Conservation (phyloP, 345 rosid species). For the Chamaenerion angustifolium region DNA sequence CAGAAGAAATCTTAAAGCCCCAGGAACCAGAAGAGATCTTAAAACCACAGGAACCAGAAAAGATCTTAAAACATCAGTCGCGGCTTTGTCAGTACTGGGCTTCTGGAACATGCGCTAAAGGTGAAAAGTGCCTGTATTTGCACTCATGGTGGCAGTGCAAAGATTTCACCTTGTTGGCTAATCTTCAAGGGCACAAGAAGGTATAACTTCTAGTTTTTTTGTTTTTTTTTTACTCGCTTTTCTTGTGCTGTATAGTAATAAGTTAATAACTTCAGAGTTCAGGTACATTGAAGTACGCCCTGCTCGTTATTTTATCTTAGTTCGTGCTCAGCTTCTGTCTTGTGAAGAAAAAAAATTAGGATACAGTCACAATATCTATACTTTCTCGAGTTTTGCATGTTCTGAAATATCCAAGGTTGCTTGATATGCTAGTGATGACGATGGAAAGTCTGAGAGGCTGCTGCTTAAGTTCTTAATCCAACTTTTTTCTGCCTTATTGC, state of each 20-base stretch:
- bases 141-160: conserved; percentile 18
- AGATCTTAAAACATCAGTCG: background rate
- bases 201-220: conserved; percentile 4
- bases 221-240: background rate
- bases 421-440: too few relatives aligned
- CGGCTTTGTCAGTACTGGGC: conserved; percentile 15
- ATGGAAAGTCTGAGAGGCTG: background rate
- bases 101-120: conserved; percentile 16
- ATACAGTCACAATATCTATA: too few relatives aligned
- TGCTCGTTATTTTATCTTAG: too few relatives aligned
- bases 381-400: too few relatives aligned
- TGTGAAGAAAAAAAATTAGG: too few relatives aligned
- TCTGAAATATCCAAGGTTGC: too few relatives aligned
- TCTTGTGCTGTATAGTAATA: background rate
- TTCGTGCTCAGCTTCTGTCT: too few relatives aligned
- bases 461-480: background rate
- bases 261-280: background rate
- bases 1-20: too few relatives aligned
- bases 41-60: background rate
- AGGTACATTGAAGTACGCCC: background rate
- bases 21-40: too few relatives aligned
- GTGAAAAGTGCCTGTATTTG: conserved; percentile 16
- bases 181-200: conserved; percentile 23
- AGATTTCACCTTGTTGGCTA: conserved; percentile 19
- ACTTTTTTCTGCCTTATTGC: background rate